These are phyloP conservation scores for Camptophora hylomeconis DNA, from an alignment of 2,329 filamentous ascomycete genomes.

Conservation along the genomic window DNA sequence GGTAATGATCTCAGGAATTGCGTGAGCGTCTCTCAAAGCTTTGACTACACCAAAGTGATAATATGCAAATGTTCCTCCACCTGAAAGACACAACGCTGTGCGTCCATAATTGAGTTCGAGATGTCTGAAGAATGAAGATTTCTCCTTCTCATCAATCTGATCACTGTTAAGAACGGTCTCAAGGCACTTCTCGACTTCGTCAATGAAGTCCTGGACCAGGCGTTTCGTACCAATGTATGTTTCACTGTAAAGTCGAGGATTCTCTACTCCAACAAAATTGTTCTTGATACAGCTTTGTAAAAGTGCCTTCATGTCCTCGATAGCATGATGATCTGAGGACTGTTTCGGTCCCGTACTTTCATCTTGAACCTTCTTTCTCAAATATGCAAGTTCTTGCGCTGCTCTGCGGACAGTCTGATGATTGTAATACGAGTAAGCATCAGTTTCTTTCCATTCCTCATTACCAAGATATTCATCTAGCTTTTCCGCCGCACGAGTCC, in stretches of 20 bases:
- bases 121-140: constrained; percentile 73
- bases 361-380: constrained; percentile 26
- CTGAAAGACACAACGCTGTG: constrained; percentile 83
- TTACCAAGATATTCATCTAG: constrained; percentile 74
- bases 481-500: constrained; percentile 65
- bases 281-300: constrained; percentile 91
- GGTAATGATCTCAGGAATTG: constrained; percentile 87
- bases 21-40: constrained; percentile 70
- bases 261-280: constrained; percentile 93
- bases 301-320: constrained; percentile 64
- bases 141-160: constrained; percentile 57
- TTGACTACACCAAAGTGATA: constrained; percentile 93
- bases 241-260: constrained; percentile 86
- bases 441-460: constrained; percentile 32
- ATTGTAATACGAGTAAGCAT: constrained; percentile 70
- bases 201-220: constrained; percentile 76
- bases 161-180: constrained; percentile 55
- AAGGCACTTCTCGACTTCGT: constrained; percentile 51
- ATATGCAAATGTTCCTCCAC: constrained; percentile 88
- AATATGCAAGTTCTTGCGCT: constrained; percentile 53
- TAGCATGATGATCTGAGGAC: constrained; percentile 25
- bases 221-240: constrained; percentile 98
- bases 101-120: constrained; percentile 82
- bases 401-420: constrained; percentile 68
- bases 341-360: constrained; percentile 20